A percentile compares a stretch with the other conserved stretches of the same genome.
phyloP scores from a whole-genome alignment of 768 basidiomycete species.

The Trametes meyenii region DNA sequence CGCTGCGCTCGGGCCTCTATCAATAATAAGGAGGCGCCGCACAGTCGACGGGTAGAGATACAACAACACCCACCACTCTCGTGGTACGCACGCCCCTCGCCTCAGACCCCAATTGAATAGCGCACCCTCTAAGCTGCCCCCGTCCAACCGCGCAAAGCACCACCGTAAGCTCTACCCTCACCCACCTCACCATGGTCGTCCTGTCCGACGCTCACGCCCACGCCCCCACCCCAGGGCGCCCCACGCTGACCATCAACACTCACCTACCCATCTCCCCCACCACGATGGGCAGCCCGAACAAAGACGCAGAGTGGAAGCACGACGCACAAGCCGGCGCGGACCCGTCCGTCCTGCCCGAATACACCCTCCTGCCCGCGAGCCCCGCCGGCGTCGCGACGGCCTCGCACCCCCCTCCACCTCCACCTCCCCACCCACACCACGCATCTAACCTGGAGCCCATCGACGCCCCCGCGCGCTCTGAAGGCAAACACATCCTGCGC shows the following conservation, averaged over 20 bases:
- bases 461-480: neutral
- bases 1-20: no score
- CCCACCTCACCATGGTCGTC: no score
- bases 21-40: no score
- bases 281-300: conserved; percentile 1
- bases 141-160: no score
- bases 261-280: neutral
- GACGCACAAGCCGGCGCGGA: conserved; percentile 9
- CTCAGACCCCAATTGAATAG: no score
- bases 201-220: neutral
- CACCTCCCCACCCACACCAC: neutral
- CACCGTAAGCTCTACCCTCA: no score
- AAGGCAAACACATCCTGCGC: conserved; percentile 7
- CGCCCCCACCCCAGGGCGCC: neutral
- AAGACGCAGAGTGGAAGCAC: conserved; percentile 3
- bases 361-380: conserved; percentile 8
- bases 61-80: no score
- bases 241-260: neutral
- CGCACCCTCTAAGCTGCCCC: no score
- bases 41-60: no score
- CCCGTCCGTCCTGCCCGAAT: conserved; percentile 8
- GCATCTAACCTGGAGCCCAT: neutral
- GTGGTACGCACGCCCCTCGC: no score
- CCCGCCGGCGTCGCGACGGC: neutral
- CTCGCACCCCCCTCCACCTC: neutral